Base-by-base conservation (phyloP, 2,329 filamentous ascomycete genomes). In the Ophiobolus disseminans region DNA sequence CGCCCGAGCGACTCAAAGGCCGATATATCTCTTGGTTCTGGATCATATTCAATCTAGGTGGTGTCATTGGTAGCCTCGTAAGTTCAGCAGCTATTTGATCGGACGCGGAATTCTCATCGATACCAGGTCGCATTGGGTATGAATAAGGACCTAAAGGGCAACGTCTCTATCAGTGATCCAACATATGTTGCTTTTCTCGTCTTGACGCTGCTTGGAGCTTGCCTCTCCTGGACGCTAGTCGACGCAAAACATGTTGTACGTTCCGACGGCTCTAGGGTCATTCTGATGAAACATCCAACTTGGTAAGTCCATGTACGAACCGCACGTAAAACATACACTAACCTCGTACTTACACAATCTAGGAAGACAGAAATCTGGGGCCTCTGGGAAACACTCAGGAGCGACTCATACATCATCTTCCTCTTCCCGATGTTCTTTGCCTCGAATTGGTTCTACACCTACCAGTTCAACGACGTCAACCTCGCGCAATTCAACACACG, bases 31-130 rank as follows among this genome's bases (percentile, higher is more conserved):
- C 88, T 7, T 86, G 84, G 75, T 96, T 95, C 76, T 96, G 91
- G 91, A 84, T 91, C 65, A 93, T 96, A 65, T 96, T 96, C 80
- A 96, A 96, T 74, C 74, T 91, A 44, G 91, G 91, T 60, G 90
- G 85, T 64, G 91, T 96, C 51, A 89, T 96, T 67, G 91, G 91
- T 49, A 85, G 86, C 66, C 63, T 84, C 74, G 87, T 83, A 69
- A 70, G 79, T 20, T n/a, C n/a, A n/a, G n/a, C n/a, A n/a, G 19
- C 5, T 38, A 26, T 4, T 65, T 25, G 9, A 11, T 32, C 9
- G 35, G 72, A 13, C 14, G 23, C 8, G n/a, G 16, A 4, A 16
- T 28, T 21, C 46, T 14, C 30, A 6, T 14, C 7, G 3, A 10
- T 7, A 14, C n/a, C 3, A 80, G 77, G 86, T 90, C 50, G 84